Conservation (phyloP, 75 land plant genomes). For the Pinus tabuliformis region DNA sequence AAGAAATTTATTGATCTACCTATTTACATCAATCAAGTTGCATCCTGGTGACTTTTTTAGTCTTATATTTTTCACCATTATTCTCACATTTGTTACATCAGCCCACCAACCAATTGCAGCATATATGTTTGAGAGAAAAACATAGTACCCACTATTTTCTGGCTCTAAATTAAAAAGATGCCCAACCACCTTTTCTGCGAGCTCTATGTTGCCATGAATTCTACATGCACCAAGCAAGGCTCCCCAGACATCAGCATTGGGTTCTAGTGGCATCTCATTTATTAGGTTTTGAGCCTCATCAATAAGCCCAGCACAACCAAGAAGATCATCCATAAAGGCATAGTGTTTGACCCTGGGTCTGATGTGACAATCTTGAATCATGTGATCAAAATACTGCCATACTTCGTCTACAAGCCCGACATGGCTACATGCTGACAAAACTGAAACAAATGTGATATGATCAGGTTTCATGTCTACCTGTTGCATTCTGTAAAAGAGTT, state of each 20-base stretch:
- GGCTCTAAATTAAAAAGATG: constrained; percentile 14
- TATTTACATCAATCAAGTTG: background rate
- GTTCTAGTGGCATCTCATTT: constrained; percentile 19
- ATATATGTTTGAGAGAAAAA: constrained; percentile 21
- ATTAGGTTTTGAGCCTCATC: constrained; percentile 11
- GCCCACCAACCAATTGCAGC: constrained; percentile 16
- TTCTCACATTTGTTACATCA: constrained; percentile 12
- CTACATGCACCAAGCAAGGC: constrained; percentile 26
- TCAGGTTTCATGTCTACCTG: constrained; percentile 12
- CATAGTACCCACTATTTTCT: constrained; percentile 10
- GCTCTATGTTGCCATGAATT: constrained; percentile 7
- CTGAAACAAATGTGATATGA: constrained; percentile 12
- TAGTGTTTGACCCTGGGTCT: constrained; percentile 3
- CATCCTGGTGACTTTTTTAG: constrained; percentile 15
- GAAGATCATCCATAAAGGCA: constrained; percentile 23
- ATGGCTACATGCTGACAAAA: constrained; percentile 22
- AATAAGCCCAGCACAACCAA: constrained; percentile 18
- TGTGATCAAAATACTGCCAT: constrained; percentile 3
- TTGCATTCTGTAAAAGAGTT: constrained; percentile 12
- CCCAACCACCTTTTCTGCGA: constrained; percentile 7
- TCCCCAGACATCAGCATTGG: constrained; percentile 15
- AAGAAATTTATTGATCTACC: background rate
- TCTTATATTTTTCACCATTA: constrained; percentile 4
- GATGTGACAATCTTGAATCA: constrained; percentile 3
- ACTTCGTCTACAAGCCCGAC: constrained; percentile 25